phyloP scores from a whole-genome alignment of 169 alveolate species.

The Hepatocystis sp. region DNA sequence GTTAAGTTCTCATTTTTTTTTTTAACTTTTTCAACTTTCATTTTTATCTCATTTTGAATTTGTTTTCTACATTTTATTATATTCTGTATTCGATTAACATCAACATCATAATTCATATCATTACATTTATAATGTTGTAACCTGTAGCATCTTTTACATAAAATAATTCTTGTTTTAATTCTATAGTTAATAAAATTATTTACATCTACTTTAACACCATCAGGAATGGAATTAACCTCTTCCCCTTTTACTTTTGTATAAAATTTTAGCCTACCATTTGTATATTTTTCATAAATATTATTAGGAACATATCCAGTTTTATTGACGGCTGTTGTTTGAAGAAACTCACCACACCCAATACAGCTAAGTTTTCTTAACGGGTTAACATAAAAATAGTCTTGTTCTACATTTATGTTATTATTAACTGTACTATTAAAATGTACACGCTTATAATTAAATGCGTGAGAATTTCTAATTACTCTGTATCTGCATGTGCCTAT shows the following conservation, averaged over 20 bases:
- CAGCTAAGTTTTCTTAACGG: conserved; percentile 64
- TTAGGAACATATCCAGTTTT: conserved; percentile 82
- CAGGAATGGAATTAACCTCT: conserved; percentile 82
- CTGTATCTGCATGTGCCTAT: neutral
- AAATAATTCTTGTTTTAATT: conserved; percentile 78
- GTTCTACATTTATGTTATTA: conserved; percentile 21
- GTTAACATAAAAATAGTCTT: conserved; percentile 61
- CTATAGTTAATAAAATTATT: conserved; percentile 77
- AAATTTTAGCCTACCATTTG: conserved; percentile 77
- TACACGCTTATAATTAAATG: neutral
- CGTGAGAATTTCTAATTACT: neutral
- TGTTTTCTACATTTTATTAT: conserved; percentile 43
- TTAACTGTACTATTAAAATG: conserved; percentile 6
- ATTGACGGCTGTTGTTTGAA: conserved; percentile 79
- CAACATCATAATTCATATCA: conserved; percentile 56
- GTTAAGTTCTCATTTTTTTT: neutral
- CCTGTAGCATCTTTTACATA: conserved; percentile 83
- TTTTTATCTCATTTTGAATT: conserved; percentile 30
- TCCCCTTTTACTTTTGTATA: conserved; percentile 83
- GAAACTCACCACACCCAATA: conserved; percentile 85
- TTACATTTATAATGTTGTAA: conserved; percentile 78
- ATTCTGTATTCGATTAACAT: conserved; percentile 59
- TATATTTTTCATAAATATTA: conserved; percentile 73
- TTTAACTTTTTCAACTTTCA: neutral
- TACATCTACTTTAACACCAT: conserved; percentile 83